Evolutionary conservation across 495 filamentous ascomycete species (phyloP), one percentile per base, ranked within the genome.

Genomic region (Daldinia grandis): DNA sequence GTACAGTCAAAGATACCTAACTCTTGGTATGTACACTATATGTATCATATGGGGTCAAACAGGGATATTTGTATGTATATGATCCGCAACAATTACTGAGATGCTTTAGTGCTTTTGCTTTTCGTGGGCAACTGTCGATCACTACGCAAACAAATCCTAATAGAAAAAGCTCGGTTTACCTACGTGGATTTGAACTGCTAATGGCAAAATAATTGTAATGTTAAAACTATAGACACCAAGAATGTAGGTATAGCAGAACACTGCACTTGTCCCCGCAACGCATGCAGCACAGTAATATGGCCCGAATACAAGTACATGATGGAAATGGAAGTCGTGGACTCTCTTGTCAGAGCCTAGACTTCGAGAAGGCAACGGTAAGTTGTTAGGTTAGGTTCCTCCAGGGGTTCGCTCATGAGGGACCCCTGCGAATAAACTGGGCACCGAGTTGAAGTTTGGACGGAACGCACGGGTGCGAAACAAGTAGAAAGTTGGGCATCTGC

Each of bases 341-440:
- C 51, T 33, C 30, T 33, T 27, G 50, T 53, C 49, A 25, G 49
- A 64, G 55, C 47, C 61, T 55, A 66, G 68, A 60, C 57, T 55
- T 53, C 66, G 47, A 31, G 3, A 64, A 63, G 17, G 27, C 53
- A 47, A 37, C 27, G 62, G 53, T 38, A 65, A 1, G 56, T 25
- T 4, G 14, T 54, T 71, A n/a, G n/a, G n/a, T n/a, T n/a, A n/a
- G n/a, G n/a, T 15, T 7, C 42, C 58, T 12, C 53, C 58, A 61
- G 57, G 62, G 62, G 63, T 66, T 71, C 62, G 37, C 28, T 54
- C 68, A 58, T 54, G 40, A 62, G 38, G 37, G 21, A 62, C 30
- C 65, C 58, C 35, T 56, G 40, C 30, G 30, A 62, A 25, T 37
- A 58, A 65, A 38, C 58, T 66, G 62, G 51, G 62, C 51, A 19